Evolutionary conservation across 208 protist species (phyloP), one percentile per base, ranked within the genome.

Genomic region (Endotrypanum monterogeii): DNA sequence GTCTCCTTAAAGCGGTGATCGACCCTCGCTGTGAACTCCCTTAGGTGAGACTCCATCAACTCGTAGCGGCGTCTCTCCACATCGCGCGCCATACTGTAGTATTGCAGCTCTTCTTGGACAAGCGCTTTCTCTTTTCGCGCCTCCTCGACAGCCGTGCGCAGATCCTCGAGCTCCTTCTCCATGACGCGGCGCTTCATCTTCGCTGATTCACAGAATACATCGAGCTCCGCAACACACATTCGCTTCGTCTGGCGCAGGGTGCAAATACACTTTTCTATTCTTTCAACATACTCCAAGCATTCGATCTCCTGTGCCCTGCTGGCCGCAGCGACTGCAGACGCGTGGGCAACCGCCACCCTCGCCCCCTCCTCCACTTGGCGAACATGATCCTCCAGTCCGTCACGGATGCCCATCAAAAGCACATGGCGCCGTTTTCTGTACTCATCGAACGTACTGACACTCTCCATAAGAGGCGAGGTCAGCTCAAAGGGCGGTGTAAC

Each of bases 1-100:
- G 74, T 57, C 20, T n/a, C 56, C 1, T 67, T 65, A 52, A 78
- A 78, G 66, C 66, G 66, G 14, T 20, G 6, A 41, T 73, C 74
- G 9, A 78, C 67, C 18, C 37, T 44, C 28, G 74, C 57, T 8
- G 46, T 72, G 32, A 48, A 51, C 0, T 51, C 28, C 44, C 30
- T 18, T 37, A 71, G 50, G 32, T 67, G 44, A 9, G 56, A 6
- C 57, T 73, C 65, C 2, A 37, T 57, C 41, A 32, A 18, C 44
- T 65, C 66, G 65, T 35, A 23, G 66, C 35, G 51, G 55, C 7
- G 66, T 14, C 39, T 37, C 2, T 5, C 35, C 3, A 54, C 74
- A 1, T 54, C 73, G 55, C 44, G 6, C 28, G 44, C 18, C 55
- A 62, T 23, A 20, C 25, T 46, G n/a, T 35, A 61, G 52, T 58